Evolutionary conservation across 805 yeast species (phyloP).

Genomic region (Yamadazyma phyllophila): DNA sequence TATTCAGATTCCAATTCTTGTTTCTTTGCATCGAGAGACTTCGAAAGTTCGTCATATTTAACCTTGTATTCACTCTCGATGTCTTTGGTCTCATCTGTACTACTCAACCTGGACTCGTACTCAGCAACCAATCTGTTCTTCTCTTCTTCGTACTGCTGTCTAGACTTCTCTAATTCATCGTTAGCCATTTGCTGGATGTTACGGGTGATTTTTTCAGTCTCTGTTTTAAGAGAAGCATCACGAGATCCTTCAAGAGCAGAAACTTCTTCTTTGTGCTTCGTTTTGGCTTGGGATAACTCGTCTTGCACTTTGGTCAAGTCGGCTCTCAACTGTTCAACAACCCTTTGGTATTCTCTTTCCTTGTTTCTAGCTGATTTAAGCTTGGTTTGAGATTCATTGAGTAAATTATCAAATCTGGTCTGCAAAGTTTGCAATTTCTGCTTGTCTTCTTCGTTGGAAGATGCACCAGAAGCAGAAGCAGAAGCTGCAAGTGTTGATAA

Average conservation of each 20-base stretch:
- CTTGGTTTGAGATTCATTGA: conserved; percentile 25
- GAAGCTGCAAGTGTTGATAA: conserved; percentile 54
- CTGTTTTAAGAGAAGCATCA: not conserved
- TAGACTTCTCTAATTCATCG: conserved; percentile 15
- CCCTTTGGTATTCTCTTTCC: conserved; percentile 16
- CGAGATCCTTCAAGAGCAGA: not conserved
- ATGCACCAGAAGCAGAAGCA: not conserved
- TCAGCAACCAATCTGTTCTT: conserved; percentile 8
- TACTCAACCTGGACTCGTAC: conserved; percentile 8
- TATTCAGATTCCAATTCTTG: conserved; percentile 18
- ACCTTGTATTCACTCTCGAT: conserved; percentile 15
- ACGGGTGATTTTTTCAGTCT: conserved; percentile 2
- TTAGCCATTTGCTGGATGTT: conserved; percentile 2
- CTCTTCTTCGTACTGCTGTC: conserved; percentile 8
- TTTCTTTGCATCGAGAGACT: conserved; percentile 13
- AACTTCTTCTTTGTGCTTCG: conserved; percentile 12
- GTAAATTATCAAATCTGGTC: conserved; percentile 29
- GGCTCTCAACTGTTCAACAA: conserved; percentile 23
- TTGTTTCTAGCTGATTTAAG: conserved; percentile 23
- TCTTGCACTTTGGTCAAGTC: conserved; percentile 17
- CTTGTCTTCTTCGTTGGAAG: conserved; percentile 18
- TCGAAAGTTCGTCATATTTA: conserved; percentile 20
- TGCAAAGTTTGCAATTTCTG: conserved; percentile 26
- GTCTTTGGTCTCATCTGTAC: no score
- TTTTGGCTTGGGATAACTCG: conserved; percentile 12